Conservation (phyloP, 495 filamentous ascomycete genomes). For the Clohesyomyces aquaticus region DNA sequence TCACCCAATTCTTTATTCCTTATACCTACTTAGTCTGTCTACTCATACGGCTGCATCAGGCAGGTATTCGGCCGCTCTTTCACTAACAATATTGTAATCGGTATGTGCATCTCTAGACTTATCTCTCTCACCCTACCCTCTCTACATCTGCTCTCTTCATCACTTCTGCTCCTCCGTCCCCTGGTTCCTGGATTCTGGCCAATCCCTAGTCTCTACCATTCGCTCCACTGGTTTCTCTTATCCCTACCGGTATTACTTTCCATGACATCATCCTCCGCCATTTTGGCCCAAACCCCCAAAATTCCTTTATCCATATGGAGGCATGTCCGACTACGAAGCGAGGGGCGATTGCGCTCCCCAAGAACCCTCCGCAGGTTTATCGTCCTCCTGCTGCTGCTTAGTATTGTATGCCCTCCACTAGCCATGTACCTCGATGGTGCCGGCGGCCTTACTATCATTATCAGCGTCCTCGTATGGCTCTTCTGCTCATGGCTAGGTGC, state of each 20-base stretch:
- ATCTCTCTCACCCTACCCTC: not conserved
- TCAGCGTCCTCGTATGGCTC: slow-evolving; percentile 13
- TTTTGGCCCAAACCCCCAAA: not conserved
- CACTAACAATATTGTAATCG: slow-evolving; percentile 11
- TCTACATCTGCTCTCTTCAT: not conserved
- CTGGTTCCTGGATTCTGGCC: not conserved
- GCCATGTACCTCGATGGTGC: slow-evolving; percentile 27
- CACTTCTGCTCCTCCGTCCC: not conserved
- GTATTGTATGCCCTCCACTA: slow-evolving; percentile 8
- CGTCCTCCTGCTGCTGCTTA: slow-evolving; percentile 7
- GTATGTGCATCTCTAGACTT: slow-evolving; percentile 7
- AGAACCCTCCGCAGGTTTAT: not conserved
- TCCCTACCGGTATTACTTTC: too few species aligned
- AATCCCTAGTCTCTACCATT: not conserved
- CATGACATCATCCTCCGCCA: too few species aligned
- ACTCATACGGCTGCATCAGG: not conserved
- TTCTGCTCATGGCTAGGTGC: not conserved
- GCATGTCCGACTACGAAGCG: too few species aligned
- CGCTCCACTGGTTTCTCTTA: not conserved
- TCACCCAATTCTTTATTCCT: not conserved
- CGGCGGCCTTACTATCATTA: not conserved
- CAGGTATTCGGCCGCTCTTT: not conserved
- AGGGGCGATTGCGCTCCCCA: too few species aligned
- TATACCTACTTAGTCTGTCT: not conserved
- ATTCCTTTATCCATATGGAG: too few species aligned